These are phyloP conservation scores for Diaporthe batatas DNA, from an alignment of 2,329 filamentous ascomycete species.

Conservation along the genomic window DNA sequence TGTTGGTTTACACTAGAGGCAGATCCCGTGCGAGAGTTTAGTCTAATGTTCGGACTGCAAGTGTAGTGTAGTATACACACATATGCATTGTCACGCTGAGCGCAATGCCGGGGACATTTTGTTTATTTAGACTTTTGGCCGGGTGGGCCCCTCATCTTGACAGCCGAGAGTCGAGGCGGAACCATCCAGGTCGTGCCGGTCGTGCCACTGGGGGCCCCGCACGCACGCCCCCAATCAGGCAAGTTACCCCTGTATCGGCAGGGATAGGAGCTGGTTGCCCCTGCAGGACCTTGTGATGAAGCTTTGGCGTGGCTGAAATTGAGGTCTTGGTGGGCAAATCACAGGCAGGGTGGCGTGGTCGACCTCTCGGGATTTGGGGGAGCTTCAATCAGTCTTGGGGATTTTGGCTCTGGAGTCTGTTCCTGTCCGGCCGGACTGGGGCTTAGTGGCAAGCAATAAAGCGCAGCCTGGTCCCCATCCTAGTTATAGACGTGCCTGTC, in stretches of 20 bases:
- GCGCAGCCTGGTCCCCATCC: neutral
- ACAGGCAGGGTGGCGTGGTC: constrained; percentile 28
- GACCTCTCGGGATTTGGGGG: constrained; percentile 14
- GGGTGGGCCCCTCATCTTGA: constrained; percentile 32
- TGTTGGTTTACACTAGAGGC: neutral
- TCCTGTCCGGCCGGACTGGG: constrained; percentile 17
- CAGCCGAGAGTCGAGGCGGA: constrained; percentile 3
- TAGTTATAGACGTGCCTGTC: neutral
- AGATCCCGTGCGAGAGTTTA: neutral
- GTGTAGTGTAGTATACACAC: no score
- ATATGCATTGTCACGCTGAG: neutral
- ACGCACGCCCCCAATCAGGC: neutral
- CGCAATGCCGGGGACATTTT: neutral
- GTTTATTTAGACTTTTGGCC: constrained; percentile 30
- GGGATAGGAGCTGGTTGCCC: constrained; percentile 24
- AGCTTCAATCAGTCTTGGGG: constrained; percentile 45
- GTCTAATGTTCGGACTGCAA: neutral
- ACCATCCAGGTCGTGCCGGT: no score
- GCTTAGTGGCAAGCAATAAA: neutral
- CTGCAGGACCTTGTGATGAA: constrained; percentile 24
- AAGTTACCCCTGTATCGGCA: neutral
- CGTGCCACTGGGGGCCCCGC: constrained; percentile 7
- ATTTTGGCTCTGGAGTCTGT: constrained; percentile 43
- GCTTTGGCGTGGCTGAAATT: constrained; percentile 22
- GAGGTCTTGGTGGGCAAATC: constrained; percentile 16